These are phyloP conservation scores for Torulaspora globosa DNA, from an alignment of 1,139 yeast genomes.

Conservation along the genomic window DNA sequence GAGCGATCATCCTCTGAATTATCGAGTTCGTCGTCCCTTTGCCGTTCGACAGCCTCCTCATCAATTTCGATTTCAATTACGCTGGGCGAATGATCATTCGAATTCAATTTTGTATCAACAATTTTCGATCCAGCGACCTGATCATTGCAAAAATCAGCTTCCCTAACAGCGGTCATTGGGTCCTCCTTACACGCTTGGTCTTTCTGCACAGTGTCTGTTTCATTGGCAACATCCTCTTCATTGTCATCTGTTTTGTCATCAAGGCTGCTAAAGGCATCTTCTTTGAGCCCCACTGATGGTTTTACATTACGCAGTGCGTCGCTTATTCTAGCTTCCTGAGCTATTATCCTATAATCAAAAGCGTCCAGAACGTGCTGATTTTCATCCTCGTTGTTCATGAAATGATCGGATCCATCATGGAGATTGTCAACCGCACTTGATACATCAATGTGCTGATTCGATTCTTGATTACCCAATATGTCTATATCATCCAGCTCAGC, in stretches of 20 bases:
- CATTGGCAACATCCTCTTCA: too few relatives aligned
- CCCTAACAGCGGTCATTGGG: neutral
- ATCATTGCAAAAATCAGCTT: neutral
- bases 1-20: neutral
- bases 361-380: slow-evolving; percentile 5
- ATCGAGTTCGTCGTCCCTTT: neutral
- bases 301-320: neutral
- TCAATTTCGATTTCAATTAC: neutral
- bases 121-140: neutral
- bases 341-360: slow-evolving; percentile 13
- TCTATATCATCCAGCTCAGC: neutral
- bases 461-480: neutral
- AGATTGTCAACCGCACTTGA: neutral
- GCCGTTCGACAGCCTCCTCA: neutral
- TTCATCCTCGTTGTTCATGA: neutral
- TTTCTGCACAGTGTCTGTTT: neutral
- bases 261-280: neutral
- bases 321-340: slow-evolving; percentile 8
- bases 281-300: neutral
- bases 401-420: neutral
- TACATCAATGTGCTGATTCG: neutral
- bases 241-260: neutral
- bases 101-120: neutral
- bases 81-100: neutral
- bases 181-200: neutral